phyloP scores from a whole-genome alignment of 768 basidiomycete species.

The Brasilioporus rufonigricans region DNA sequence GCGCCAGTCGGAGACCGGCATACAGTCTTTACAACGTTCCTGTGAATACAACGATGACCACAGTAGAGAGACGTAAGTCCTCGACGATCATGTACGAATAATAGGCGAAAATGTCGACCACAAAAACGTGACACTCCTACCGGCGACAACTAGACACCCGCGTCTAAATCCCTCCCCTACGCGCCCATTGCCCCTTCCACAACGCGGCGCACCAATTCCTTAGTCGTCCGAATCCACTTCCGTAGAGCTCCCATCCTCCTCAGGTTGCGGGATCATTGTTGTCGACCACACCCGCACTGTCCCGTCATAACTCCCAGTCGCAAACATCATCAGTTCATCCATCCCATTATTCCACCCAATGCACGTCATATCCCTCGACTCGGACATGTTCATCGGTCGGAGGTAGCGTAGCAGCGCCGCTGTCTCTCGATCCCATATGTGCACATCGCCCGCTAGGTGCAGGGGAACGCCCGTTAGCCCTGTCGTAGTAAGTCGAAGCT shows the following conservation, averaged over 20 bases:
- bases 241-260: conserved; percentile 11
- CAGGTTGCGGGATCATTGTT: conserved; percentile 8
- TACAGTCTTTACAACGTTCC: too few species aligned
- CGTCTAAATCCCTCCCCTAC: too few species aligned
- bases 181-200: too few species aligned
- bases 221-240: conserved; percentile 23
- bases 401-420: conserved; percentile 69
- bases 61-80: too few species aligned
- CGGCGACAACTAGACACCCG: too few species aligned
- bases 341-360: conserved; percentile 76
- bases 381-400: conserved; percentile 49
- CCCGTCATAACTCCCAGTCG: conserved; percentile 78
- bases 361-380: conserved; percentile 65
- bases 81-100: too few species aligned
- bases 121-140: too few species aligned
- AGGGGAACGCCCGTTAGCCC: not conserved
- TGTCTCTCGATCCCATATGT: conserved; percentile 84
- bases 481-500: not conserved
- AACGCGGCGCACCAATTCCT: too few species aligned
- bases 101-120: too few species aligned
- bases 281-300: conserved; percentile 72
- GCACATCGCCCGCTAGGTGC: conserved; percentile 74
- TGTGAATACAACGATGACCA: too few species aligned
- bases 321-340: conserved; percentile 49
- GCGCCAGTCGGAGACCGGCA: too few species aligned